Conservation (phyloP, 805 yeast species). For the Yarrowia osloensis region DNA sequence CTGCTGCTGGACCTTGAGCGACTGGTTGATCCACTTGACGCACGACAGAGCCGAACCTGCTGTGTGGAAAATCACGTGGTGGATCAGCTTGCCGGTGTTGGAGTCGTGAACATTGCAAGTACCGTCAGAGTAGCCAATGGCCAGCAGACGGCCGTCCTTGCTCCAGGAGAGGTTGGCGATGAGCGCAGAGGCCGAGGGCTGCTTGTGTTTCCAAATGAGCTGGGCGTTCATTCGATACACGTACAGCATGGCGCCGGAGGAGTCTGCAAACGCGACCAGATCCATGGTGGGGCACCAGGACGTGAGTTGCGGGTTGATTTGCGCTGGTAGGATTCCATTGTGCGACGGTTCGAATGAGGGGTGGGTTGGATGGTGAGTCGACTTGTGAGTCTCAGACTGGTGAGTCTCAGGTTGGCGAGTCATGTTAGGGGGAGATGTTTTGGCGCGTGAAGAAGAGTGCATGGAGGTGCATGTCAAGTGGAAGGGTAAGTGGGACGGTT, state of each 20-base stretch:
- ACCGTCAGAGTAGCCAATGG: constrained; percentile 50
- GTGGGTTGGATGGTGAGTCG: no score
- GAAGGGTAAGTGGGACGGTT: background rate
- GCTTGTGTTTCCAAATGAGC: constrained; percentile 50
- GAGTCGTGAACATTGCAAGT: constrained; percentile 50
- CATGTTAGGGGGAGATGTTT: no score
- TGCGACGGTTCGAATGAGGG: constrained; percentile 26
- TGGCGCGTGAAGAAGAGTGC: background rate
- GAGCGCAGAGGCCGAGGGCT: background rate
- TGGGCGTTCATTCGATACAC: constrained; percentile 58
- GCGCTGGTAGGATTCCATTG: constrained; percentile 34
- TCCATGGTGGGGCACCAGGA: constrained; percentile 55
- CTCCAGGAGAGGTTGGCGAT: constrained; percentile 41
- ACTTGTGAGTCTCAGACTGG: no score
- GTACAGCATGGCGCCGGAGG: constrained; percentile 51
- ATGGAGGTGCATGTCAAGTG: background rate
- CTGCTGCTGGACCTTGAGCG: constrained; percentile 41
- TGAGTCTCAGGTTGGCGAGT: no score
- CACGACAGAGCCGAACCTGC: constrained; percentile 35
- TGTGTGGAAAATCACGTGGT: constrained; percentile 31
- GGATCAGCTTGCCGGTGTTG: constrained; percentile 49
- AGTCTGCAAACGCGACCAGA: constrained; percentile 48
- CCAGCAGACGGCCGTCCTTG: constrained; percentile 47
- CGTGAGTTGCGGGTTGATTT: constrained; percentile 38
- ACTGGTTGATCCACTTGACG: constrained; percentile 45